Base-by-base conservation (phyloP, 345 rosid species). In the Populus deltoides region DNA sequence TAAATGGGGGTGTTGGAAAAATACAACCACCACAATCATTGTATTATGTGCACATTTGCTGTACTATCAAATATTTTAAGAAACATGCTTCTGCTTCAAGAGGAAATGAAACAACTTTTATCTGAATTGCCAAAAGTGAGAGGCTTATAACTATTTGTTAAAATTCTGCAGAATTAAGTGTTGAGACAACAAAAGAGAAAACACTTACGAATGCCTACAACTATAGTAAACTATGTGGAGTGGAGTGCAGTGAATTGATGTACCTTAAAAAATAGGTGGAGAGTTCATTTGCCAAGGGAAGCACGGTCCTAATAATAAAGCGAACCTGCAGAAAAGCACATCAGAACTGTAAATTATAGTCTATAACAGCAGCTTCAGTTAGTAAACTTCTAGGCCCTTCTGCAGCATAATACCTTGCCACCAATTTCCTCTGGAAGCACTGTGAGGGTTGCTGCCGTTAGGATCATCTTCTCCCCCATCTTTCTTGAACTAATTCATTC, bases 401-500 rank as follows among this genome's bases (percentile, higher is more conserved):
- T 57, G 63, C 16, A 36, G 49, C 22, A 47, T 67, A 53, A 24
- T 87, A 87, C 98, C 98, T 91, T 90, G 89, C 98, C 98, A 94
- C 97, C 97, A 92, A 75, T 94, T 90, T 83, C 97, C 98, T 87
- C 97, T 89, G 2, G 93, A 90, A 57, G 90, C 97, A 80, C 82
- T 86, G 27, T 83, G 83, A 8, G 94, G 82, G 78, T 87, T 87
- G 71, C 85, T 92, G 70, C 85, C 92, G 70, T 86, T 88, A 31
- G 89, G 82, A 74, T 88, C 94, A 78, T 86, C 86, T 75, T 85
- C 93, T 77, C 53, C 90, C 25, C 79, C 81, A 18, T 90, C 93
- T 71, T 87, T 84, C 89, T 91, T 92, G 71, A 82, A 81, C 93
- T 91, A 66, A 59, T 49, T 41, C 79, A 78, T 59, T 73, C 47